A percentile compares a stretch with the other conserved stretches of the same genome.
Evolutionary conservation across 1,139 yeast genomes (phyloP).

Genomic region (Meyerozyma athensensis): DNA sequence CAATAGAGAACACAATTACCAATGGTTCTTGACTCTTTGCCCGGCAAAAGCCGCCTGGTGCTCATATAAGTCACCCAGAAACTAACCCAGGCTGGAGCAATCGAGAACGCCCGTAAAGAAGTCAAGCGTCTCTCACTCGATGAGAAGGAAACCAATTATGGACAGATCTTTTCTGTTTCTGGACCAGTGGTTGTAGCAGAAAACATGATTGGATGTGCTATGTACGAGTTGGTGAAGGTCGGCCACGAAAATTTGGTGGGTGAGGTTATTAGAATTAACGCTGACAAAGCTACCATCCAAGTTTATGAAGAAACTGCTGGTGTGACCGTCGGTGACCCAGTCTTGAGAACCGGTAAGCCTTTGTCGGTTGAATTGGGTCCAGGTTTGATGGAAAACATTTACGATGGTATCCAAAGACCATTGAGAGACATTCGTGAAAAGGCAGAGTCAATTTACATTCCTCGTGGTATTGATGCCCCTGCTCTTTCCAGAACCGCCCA

Average conservation of each 20-base stretch:
- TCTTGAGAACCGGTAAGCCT: conserved; percentile 95
- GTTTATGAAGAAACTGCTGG: conserved; percentile 99
- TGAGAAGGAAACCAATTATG: conserved; percentile 78
- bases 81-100: conserved; percentile 74
- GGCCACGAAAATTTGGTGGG: conserved; percentile 97
- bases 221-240: conserved; percentile 96
- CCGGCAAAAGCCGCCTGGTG: too few species aligned
- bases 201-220: conserved; percentile 98
- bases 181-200: conserved; percentile 98
- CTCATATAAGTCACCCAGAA: too few species aligned
- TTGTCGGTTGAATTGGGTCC: conserved; percentile 98
- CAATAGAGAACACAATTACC: not conserved
- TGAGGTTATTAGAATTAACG: conserved; percentile 94
- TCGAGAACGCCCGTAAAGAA: conserved; percentile 95
- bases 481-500: conserved; percentile 76
- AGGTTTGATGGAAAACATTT: conserved; percentile 97
- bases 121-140: conserved; percentile 80
- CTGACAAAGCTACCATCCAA: conserved; percentile 96
- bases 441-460: conserved; percentile 90
- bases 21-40: too few species aligned
- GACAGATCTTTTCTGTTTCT: conserved; percentile 87
- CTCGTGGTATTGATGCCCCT: conserved; percentile 98
- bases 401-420: conserved; percentile 99
- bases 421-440: conserved; percentile 82
- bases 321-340: conserved; percentile 98